Conservation (phyloP, 345 rosid genomes). For the Euphorbia tirucalli region DNA sequence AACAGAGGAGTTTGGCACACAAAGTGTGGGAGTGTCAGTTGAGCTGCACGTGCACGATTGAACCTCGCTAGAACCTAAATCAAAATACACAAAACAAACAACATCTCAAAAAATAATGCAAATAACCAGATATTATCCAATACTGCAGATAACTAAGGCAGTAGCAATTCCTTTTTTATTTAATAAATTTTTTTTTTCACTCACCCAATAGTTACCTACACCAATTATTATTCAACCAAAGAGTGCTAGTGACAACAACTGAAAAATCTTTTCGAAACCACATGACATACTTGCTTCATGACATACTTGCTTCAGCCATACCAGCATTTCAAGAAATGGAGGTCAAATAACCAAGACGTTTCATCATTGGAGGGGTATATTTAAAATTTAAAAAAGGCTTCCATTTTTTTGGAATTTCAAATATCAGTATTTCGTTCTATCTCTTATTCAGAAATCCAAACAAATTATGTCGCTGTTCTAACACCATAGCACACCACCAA, state of each 20-base stretch:
- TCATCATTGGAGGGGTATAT: neutral
- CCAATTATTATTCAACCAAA: too few relatives aligned
- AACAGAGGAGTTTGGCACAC: constrained; percentile 71
- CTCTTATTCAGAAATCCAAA: neutral
- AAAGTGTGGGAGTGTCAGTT: constrained; percentile 63
- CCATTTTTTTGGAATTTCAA: too few relatives aligned
- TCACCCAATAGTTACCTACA: too few relatives aligned
- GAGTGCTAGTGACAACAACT: too few relatives aligned
- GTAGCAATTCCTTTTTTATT: neutral
- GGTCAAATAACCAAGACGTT: neutral
- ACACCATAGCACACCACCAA: too few relatives aligned
- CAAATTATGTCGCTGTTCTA: neutral
- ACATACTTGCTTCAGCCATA: too few relatives aligned
- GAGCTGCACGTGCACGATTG: constrained; percentile 84
- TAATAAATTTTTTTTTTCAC: neutral
- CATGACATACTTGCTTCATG: too few relatives aligned
- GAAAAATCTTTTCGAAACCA: too few relatives aligned
- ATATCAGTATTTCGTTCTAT: too few relatives aligned
- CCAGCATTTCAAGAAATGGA: too few relatives aligned
- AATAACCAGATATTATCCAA: neutral
- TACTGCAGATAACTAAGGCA: too few relatives aligned
- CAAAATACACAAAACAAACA: neutral
- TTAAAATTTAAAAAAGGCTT: neutral
- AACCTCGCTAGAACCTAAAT: constrained; percentile 62
- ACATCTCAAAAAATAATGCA: neutral